Percentiles rank a stretch among this genome's conserved stretches.
These are phyloP conservation scores for Ilyonectria robusta DNA, from an alignment of 2,329 filamentous ascomycete species.

Conservation along the genomic window DNA sequence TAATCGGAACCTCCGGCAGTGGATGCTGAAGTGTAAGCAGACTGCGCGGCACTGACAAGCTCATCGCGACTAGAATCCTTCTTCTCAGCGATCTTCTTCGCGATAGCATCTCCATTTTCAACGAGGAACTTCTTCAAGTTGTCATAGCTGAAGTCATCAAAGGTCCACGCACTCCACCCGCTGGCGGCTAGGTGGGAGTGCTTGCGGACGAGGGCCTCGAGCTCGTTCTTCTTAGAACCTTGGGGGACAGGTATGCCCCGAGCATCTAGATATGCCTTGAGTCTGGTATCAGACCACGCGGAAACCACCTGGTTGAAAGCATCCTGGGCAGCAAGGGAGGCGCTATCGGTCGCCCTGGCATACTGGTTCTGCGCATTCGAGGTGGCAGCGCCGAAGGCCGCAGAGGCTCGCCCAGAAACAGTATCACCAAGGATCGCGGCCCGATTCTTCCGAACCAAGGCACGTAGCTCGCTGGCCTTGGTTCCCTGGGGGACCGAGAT, in stretches of 20 bases:
- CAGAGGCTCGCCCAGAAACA: constrained; percentile 68
- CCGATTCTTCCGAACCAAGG: constrained; percentile 90
- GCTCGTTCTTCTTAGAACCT: constrained; percentile 77
- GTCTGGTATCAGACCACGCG: constrained; percentile 81
- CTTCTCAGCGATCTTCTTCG: constrained; percentile 73
- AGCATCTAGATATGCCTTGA: constrained; percentile 84
- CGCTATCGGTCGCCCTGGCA: constrained; percentile 81
- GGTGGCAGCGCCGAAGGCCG: constrained; percentile 79
- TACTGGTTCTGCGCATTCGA: constrained; percentile 83
- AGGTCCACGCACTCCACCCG: constrained; percentile 82
- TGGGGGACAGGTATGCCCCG: constrained; percentile 84
- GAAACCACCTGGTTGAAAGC: constrained; percentile 75
- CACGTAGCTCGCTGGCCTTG: constrained; percentile 89
- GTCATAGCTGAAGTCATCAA: constrained; percentile 81
- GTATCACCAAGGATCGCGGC: constrained; percentile 79
- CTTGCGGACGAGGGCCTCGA: constrained; percentile 81
- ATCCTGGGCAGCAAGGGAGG: constrained; percentile 72
- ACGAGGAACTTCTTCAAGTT: constrained; percentile 74
- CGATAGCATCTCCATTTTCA: constrained; percentile 66
- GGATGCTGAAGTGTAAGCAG: constrained; percentile 72
- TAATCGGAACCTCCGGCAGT: constrained; percentile 69
- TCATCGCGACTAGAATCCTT: constrained; percentile 80
- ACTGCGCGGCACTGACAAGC: constrained; percentile 75
- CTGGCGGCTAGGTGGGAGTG: constrained; percentile 78
- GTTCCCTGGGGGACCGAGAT: constrained; percentile 91